Conservation (phyloP, 345 rosid genomes). For the Streptanthus diversifolius region DNA sequence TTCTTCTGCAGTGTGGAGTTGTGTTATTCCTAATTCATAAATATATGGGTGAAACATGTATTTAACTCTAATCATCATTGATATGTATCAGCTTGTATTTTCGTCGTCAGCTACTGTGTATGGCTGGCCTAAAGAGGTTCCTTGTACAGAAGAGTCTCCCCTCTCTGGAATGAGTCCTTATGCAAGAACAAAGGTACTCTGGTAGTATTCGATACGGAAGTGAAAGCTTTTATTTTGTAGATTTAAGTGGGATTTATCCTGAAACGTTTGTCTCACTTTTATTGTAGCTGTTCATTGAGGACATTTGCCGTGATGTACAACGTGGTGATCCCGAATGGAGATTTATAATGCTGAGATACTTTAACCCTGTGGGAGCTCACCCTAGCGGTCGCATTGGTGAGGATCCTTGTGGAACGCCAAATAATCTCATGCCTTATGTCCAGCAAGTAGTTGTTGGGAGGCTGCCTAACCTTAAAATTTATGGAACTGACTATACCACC, state of each 20-base stretch:
- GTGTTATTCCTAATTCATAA: neutral
- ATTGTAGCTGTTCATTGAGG: conserved; percentile 90
- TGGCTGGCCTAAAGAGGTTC: conserved; percentile 95
- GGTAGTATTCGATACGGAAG: neutral
- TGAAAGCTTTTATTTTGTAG: neutral
- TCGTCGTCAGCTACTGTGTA: conserved; percentile 99
- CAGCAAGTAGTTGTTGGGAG: conserved; percentile 98
- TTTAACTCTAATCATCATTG: conserved; percentile 19
- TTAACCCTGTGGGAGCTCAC: conserved; percentile 99
- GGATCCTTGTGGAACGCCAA: conserved; percentile 95
- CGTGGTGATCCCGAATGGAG: conserved; percentile 79
- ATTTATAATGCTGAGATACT: conserved; percentile 85
- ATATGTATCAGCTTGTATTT: conserved; percentile 75
- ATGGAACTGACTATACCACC: conserved; percentile 80
- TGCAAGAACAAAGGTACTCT: conserved; percentile 82
- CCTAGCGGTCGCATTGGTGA: conserved; percentile 92
- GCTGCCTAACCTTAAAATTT: conserved; percentile 70
- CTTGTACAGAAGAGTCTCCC: conserved; percentile 89
- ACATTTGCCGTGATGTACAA: conserved; percentile 77
- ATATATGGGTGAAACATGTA: neutral
- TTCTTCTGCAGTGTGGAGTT: conserved; percentile 1
- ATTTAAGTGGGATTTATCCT: neutral
- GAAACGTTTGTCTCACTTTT: neutral
- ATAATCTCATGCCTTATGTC: conserved; percentile 98
- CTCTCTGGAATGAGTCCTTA: conserved; percentile 75